A percentile compares a stretch with the other conserved stretches of the same genome.
These are phyloP conservation scores for Kandelia obovata DNA, from an alignment of 345 rosid species.

Conservation along the genomic window DNA sequence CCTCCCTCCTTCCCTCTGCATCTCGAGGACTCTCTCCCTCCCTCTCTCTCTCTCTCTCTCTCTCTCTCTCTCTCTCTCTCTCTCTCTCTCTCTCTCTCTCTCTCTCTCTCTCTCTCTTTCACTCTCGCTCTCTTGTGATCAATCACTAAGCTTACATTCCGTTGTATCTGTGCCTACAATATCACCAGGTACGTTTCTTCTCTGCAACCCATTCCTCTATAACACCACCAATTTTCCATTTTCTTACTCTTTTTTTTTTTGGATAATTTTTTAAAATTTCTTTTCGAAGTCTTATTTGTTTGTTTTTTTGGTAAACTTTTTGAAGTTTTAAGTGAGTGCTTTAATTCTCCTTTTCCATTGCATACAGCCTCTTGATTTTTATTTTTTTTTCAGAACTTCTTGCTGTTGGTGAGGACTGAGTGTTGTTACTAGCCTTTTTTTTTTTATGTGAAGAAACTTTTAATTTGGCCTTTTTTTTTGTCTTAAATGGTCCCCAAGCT, in stretches of 20 bases:
- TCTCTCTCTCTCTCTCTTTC: constrained; percentile 10
- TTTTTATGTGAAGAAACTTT: background rate
- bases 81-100: background rate
- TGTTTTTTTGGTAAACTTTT: background rate
- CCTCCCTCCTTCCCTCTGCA: constrained; percentile 2
- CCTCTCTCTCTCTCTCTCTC: background rate
- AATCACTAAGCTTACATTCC: background rate
- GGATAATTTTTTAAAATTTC: background rate
- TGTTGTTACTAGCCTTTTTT: background rate
- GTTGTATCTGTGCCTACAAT: background rate
- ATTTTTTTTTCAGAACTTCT: background rate
- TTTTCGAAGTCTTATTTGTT: background rate
- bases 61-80: background rate
- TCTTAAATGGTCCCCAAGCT: too few relatives aligned
- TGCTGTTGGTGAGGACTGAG: background rate
- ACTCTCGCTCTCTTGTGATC: background rate
- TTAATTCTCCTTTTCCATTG: background rate
- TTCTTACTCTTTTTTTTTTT: background rate
- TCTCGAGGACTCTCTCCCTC: background rate
- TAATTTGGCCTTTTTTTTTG: too few relatives aligned
- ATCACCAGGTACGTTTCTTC: constrained; percentile 19
- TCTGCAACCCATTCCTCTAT: background rate
- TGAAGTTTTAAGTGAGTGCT: too few relatives aligned
- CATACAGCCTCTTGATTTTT: background rate
- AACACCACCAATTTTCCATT: background rate